Evolutionary conservation across 2,329 filamentous ascomycete species (phyloP), one percentile per base, ranked within the genome.

Genomic region (Curvularia sp.): DNA sequence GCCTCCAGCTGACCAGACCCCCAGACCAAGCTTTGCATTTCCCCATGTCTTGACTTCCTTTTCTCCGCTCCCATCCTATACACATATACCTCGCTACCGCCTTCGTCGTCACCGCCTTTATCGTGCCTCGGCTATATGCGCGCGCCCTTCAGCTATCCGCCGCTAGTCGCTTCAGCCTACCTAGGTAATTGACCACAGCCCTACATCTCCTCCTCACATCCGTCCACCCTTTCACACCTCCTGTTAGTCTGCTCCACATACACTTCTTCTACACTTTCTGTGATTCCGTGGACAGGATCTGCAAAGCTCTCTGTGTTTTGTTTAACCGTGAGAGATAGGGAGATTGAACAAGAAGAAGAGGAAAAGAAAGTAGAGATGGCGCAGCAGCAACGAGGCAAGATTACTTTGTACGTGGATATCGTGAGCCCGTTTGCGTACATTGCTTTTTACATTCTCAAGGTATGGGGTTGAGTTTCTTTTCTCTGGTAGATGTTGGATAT

Each of bases 381-480:
- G 39, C n/a, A 18, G 3, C n/a, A 41, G 31, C 31, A 35, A 35
- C 31, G 12, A n/a, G 79, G 82, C 4, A 82, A 82, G 66, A 78
- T 88, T 52, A 86, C 82, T 0, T 75, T 88, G 13, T 88, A 84
- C 64, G 71, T 88, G 46, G 86, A 88, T 75, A 78, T 86, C 10
- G 80, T 88, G 24, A 84, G 81, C 59, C 86, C 86, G 0, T 88
- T 88, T 71, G 84, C 79, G 0, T 88, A 88, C 65, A 78, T 87
- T 55, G 86, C 83, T 2, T 88, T 86, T 69, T 81, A 84, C 65
- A 74, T 86, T 33, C 71, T 84, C 28, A 77, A 80, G 70, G 85
- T 86, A 38, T 33, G 33, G 12, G 15, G 30, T 15, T 15, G 44
- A 12, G 35, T 39, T 33, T 38, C 30, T 43, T 22, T 26, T 12